Conservation (phyloP, 1,139 yeast species). For the Lodderomyces theae region DNA sequence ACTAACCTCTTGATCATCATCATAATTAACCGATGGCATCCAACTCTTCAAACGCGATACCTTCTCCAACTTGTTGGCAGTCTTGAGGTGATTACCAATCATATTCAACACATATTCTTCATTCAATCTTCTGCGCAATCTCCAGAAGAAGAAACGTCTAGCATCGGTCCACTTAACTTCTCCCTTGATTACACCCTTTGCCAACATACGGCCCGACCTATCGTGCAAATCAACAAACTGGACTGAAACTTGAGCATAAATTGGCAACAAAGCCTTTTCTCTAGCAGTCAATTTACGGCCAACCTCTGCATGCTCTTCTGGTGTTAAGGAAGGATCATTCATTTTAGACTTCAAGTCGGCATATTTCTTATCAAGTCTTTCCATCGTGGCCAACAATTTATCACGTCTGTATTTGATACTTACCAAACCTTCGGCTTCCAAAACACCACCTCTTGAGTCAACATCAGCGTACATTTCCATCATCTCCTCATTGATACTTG, state of each 20-base stretch:
- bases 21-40: conserved; percentile 73
- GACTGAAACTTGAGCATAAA: conserved; percentile 87
- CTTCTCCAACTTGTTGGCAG: conserved; percentile 71
- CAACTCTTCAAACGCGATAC: conserved; percentile 85
- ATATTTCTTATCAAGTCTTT: conserved; percentile 78
- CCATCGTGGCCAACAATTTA: conserved; percentile 84
- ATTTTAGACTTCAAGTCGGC: conserved; percentile 62
- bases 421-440: conserved; percentile 99
- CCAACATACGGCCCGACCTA: conserved; percentile 95
- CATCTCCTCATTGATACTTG: conserved; percentile 92
- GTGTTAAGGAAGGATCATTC: conserved; percentile 47
- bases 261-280: conserved; percentile 77
- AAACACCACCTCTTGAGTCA: conserved; percentile 96
- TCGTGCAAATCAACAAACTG: conserved; percentile 98
- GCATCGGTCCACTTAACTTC: conserved; percentile 84
- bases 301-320: conserved; percentile 66
- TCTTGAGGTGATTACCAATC: conserved; percentile 62
- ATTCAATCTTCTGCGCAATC: conserved; percentile 91
- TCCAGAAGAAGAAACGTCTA: conserved; percentile 98
- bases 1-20: conserved; percentile 76
- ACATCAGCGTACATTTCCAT: conserved; percentile 99
- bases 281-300: conserved; percentile 70
- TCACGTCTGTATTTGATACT: conserved; percentile 96
- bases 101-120: conserved; percentile 85
- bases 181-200: conserved; percentile 85